phyloP scores from a whole-genome alignment of 495 filamentous ascomycete species.

The Hyaloscypha finlandica region DNA sequence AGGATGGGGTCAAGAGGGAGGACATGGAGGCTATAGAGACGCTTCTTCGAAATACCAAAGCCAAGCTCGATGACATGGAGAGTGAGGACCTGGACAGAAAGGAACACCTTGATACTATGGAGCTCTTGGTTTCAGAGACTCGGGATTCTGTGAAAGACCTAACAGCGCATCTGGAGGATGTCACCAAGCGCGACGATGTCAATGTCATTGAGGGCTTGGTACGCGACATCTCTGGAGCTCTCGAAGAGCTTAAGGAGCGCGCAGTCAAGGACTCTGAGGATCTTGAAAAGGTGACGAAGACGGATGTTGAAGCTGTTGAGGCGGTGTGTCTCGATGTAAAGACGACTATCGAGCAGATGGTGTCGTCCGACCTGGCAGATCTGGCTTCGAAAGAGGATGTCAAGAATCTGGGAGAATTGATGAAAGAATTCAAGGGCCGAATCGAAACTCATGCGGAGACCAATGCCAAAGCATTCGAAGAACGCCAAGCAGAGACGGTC shows the following conservation, averaged over 20 bases:
- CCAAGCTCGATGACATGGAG: conserved; percentile 74
- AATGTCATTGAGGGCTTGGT: conserved; percentile 72
- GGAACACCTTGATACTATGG: conserved; percentile 74
- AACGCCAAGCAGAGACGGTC: conserved; percentile 59
- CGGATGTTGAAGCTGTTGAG: conserved; percentile 76
- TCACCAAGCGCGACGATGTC: conserved; percentile 76
- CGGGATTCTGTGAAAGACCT: conserved; percentile 68
- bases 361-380: conserved; percentile 63
- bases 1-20: conserved; percentile 60
- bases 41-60: conserved; percentile 80
- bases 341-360: conserved; percentile 68
- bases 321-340: conserved; percentile 80
- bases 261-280: conserved; percentile 59
- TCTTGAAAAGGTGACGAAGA: conserved; percentile 69
- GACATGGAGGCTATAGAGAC: conserved; percentile 89
- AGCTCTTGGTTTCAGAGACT: conserved; percentile 67
- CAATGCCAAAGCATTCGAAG: conserved; percentile 78
- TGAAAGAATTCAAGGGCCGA: conserved; percentile 70
- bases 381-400: conserved; percentile 65
- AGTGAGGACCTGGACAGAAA: conserved; percentile 65
- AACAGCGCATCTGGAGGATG: conserved; percentile 56
- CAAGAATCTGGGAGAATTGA: conserved; percentile 52
- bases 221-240: conserved; percentile 67
- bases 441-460: conserved; percentile 68
- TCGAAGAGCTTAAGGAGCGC: conserved; percentile 78